Evolutionary conservation across 2,329 filamentous ascomycete genomes (phyloP), one percentile per base, ranked within the genome.

Genomic region (Colletotrichum sp.): DNA sequence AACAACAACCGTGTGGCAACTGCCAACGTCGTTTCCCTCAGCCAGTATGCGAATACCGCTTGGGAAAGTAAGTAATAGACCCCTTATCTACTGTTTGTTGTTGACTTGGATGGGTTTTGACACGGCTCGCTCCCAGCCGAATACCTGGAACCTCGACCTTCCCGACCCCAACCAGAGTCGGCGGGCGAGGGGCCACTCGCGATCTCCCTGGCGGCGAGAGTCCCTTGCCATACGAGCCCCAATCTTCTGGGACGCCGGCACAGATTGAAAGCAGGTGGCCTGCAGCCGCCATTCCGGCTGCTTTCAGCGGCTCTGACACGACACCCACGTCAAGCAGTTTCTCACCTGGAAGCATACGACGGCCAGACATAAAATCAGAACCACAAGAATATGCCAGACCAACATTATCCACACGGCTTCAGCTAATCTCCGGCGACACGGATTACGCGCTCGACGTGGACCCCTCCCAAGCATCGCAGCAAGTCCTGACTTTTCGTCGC

Each of bases 1-100:
- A 89, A 76, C 84, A 86, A 31, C 87, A 88, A 34, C 88, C 88
- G 16, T 90, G 88, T 80, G 85, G 85, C 57, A 89, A 90, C 77
- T 90, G 88, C 76, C 81, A 84, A 29, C 85, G 88, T 47, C 84
- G 88, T 34, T 90, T 88, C 74, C 88, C 88, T 1, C 86, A 85
- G 66, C 88, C 88, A 1, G 77, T 81, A 8, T 90, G 88, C 78
- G 84, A 88, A 75, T 90, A 90, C 76, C 82, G 77, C 18, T 71
- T 74, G 16, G 74, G 66, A 36, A 79, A 76, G 81, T 82, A 69
- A 75, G 76, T 76, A 8, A 24, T 11, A 15, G 24, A 21, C 34
- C n/a, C 24, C 16, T 33, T 24, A 21, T 21, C 9, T 21, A 7
- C n/a, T 15, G 29, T 7, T 33, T 43, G 33, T 29, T 31, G 7